These are phyloP conservation scores for Pichia manshurica DNA, from an alignment of 805 yeast genomes.

Conservation along the genomic window DNA sequence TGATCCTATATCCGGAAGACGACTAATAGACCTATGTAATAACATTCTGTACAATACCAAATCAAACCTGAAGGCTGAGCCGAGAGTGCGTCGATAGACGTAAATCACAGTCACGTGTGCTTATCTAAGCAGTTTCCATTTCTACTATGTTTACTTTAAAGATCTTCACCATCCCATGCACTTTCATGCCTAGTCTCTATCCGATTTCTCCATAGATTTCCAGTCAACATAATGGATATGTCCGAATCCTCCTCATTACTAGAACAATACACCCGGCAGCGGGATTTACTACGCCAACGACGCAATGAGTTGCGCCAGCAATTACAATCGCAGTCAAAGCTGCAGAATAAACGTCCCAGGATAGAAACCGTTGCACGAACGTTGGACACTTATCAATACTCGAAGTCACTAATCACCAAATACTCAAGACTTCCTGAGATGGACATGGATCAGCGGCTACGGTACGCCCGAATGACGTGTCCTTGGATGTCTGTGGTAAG, in stretches of 20 bases:
- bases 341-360: neutral
- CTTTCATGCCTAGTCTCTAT: no score
- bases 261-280: neutral
- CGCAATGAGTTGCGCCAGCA: neutral
- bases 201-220: no score
- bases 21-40: no score
- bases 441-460: constrained; percentile 23
- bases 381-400: neutral
- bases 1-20: no score
- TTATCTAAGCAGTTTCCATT: no score
- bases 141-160: no score
- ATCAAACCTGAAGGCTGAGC: no score
- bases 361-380: neutral
- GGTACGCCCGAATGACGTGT: constrained; percentile 22
- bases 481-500: constrained; percentile 20
- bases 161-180: no score
- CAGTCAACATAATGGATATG: no score
- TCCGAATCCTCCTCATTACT: neutral
- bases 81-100: no score
- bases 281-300: neutral
- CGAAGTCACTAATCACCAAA: constrained; percentile 3
- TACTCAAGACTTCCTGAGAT: constrained; percentile 27
- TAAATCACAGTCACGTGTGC: no score
- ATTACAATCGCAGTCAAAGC: neutral
- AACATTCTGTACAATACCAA: no score